Percentiles rank a stretch among this genome's conserved stretches.
Evolutionary conservation across 768 basidiomycete genomes (phyloP).

Genomic region (Tephrocybe rancida): DNA sequence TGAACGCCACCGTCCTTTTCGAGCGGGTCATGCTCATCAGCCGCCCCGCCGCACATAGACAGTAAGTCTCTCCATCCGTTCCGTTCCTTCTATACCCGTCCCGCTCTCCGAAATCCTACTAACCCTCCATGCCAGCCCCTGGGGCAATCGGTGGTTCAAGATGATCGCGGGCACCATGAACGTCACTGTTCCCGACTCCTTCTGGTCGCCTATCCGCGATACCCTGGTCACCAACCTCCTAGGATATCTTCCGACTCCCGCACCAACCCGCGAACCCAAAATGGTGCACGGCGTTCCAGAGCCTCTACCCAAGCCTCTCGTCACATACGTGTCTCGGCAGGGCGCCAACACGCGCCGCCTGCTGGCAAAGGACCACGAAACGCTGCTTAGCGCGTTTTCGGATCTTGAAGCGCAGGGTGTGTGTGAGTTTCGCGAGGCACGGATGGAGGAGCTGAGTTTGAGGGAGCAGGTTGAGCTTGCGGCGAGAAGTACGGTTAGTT

Average conservation of each 20-base stretch:
- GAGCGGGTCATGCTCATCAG: constrained; percentile 63
- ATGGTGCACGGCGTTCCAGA: not conserved
- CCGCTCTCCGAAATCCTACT: constrained; percentile 3
- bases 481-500: constrained; percentile 61
- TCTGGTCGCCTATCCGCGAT: constrained; percentile 38
- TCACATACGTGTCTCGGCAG: constrained; percentile 68
- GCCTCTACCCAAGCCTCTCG: constrained; percentile 25
- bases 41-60: constrained; percentile 60
- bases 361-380: constrained; percentile 47
- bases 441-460: constrained; percentile 46
- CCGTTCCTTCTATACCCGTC: constrained; percentile 4
- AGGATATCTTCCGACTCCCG: constrained; percentile 31
- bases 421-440: constrained; percentile 45
- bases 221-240: constrained; percentile 30
- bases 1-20: constrained; percentile 56
- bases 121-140: constrained; percentile 23
- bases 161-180: constrained; percentile 38
- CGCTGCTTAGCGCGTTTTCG: constrained; percentile 47
- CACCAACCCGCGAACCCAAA: not conserved
- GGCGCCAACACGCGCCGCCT: constrained; percentile 38
- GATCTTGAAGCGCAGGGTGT: constrained; percentile 53
- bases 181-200: constrained; percentile 25
- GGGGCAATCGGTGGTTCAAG: constrained; percentile 30
- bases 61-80: constrained; percentile 29
- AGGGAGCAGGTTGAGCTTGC: constrained; percentile 65